Conservation (phyloP, 2,329 filamentous ascomycete genomes). For the Hyphodiscus sp. region DNA sequence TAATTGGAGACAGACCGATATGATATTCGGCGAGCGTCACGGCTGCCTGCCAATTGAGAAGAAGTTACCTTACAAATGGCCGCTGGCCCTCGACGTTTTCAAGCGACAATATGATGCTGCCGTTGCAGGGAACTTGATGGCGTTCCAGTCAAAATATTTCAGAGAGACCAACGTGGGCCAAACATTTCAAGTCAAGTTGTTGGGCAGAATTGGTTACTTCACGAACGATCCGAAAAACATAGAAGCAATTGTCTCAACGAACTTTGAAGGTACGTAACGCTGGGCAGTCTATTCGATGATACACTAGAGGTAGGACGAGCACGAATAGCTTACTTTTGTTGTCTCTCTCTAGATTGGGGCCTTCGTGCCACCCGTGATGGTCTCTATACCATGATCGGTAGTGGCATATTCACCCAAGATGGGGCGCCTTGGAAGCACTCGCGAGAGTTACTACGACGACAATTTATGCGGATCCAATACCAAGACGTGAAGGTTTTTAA, state of each 20-base stretch:
- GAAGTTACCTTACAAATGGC: constrained; percentile 19
- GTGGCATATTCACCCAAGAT: constrained; percentile 7
- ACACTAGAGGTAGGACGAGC: too few species aligned
- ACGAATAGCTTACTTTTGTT: too few species aligned
- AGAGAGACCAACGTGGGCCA: constrained; percentile 1
- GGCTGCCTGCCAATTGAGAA: constrained; percentile 7
- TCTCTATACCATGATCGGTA: not conserved
- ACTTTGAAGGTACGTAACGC: constrained; percentile 33
- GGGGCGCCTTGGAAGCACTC: constrained; percentile 5
- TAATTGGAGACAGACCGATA: too few species aligned
- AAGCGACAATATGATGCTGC: not conserved
- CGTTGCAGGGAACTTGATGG: too few species aligned
- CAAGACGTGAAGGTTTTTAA: constrained; percentile 12
- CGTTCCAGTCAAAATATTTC: constrained; percentile 6
- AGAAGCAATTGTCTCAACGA: constrained; percentile 29
- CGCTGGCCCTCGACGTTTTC: constrained; percentile 25
- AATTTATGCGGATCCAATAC: constrained; percentile 7
- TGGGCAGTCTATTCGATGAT: too few species aligned
- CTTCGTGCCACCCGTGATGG: too few species aligned
- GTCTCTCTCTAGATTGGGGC: too few species aligned
- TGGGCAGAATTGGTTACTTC: constrained; percentile 12
- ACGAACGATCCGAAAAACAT: constrained; percentile 32
- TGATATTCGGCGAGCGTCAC: constrained; percentile 4
- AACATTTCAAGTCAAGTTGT: constrained; percentile 8
- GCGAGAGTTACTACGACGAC: constrained; percentile 2